Base-by-base conservation (phyloP, 2,329 filamentous ascomycete species). In the Exophiala xenobiotica region DNA sequence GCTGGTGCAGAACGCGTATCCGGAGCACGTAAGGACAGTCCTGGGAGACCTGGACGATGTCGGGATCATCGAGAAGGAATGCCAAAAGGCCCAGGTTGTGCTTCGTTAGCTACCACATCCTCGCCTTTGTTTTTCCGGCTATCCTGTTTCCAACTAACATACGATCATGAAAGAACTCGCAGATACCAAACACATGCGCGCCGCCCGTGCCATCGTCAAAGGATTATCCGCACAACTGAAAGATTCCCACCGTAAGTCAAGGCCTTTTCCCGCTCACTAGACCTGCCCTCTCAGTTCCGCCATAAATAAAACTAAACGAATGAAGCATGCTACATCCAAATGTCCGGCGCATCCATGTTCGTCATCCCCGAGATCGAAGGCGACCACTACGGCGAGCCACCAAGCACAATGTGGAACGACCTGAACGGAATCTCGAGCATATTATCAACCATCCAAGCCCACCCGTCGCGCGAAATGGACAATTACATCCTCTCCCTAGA, bases 1-100 rank as follows among this genome's bases (percentile, higher is more conserved):
- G 14, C 56, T 57, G 0, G 69, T 84, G 24, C 65, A 66, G 6
- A 66, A 69, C 35, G 70, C 71, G 8, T 82, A 78, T 35, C 75
- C 78, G 3, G 64, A 73, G 12, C n/a, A 35, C 18, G 69, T 73
- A 6, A 72, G 72, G 20, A 68, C 80, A 35, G 72, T 80, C 9
- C 70, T 74, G 40, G 80, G 79, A 6, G 67, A 65, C 33, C 70
- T 81, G 0, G 70, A 77, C 11, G 70, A 74, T 24, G 60, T 65
- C 0, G 70, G 70, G 0, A 59, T 79, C 9, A 67, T 83, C 7
- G 74, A 78, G 60, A 71, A 77, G 46, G 78, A 78, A 22, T 77
- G 79, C 0, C 68, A 72, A 0, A 72, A 74, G 2, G 77, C 79
- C 0, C 68, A 74, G 51, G 63, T 78, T 12, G 70, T 79, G 23